Conservation (phyloP, 352 stramenopile species). For the Phytophthora citrophthora region DNA sequence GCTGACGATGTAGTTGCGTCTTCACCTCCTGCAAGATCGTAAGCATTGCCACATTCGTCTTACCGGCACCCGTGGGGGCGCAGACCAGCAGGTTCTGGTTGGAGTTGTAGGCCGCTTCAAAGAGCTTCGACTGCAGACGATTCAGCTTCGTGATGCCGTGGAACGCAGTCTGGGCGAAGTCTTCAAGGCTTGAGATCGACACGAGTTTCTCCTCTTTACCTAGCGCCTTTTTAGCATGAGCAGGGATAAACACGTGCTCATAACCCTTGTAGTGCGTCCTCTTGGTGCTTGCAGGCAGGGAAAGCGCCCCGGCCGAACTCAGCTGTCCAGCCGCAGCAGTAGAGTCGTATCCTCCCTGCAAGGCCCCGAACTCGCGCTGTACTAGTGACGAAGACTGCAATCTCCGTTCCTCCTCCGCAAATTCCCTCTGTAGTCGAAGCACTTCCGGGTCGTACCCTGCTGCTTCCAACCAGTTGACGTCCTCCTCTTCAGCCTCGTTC, state of each 20-base stretch:
- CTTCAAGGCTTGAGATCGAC: constrained; percentile 67
- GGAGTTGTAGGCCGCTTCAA: constrained; percentile 94
- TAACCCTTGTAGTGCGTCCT: constrained; percentile 84
- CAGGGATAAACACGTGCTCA: constrained; percentile 85
- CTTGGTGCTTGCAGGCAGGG: constrained; percentile 67
- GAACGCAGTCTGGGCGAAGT: constrained; percentile 82
- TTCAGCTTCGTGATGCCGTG: constrained; percentile 92
- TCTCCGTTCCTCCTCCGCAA: constrained; percentile 67
- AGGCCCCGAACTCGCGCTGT: constrained; percentile 73
- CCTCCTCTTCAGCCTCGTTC: constrained; percentile 38
- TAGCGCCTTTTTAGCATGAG: constrained; percentile 68
- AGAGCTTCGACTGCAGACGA: constrained; percentile 98
- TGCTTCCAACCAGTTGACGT: constrained; percentile 76
- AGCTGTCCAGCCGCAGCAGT: constrained; percentile 68
- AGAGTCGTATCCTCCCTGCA: constrained; percentile 80
- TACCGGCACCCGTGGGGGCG: constrained; percentile 93
- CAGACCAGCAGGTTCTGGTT: constrained; percentile 98
- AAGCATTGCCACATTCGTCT: constrained; percentile 99
- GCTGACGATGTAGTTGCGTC: constrained; percentile 57
- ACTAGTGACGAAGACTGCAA: constrained; percentile 73
- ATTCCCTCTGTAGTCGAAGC: constrained; percentile 72
- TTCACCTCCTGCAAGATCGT: constrained; percentile 94
- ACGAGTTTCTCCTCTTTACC: constrained; percentile 64
- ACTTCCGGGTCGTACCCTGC: constrained; percentile 84
- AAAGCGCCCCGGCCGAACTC: constrained; percentile 53